Base-by-base conservation (phyloP, 2,329 filamentous ascomycete genomes). In the Plenodomus tracheiphilus region DNA sequence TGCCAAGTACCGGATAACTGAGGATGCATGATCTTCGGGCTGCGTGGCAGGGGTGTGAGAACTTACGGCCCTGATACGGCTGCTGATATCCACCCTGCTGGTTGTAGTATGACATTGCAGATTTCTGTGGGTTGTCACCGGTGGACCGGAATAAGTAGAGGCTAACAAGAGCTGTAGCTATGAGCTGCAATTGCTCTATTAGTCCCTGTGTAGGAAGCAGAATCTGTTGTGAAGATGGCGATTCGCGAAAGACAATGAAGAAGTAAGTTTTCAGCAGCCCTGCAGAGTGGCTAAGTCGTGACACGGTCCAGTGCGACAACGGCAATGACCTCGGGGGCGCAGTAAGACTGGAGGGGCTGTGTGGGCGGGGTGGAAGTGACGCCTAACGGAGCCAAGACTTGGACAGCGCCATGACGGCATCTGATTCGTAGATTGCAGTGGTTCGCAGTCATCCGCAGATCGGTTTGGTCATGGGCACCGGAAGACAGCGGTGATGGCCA, bases 11-110 rank as follows among this genome's bases (percentile, higher is more conserved):
- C 41, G 46, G 25, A 35, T 22, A 30, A 48, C 35, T 39, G 47
- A 49, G 42, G 28, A 39, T 53, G 43, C 41, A 41, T 39, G 49
- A 50, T 54, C 37, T 16, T 30, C 45, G 41, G 46, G 47, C 35
- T 56, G 43, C 50, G 36, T 41, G 39, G 37, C n/a, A 37, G 45
- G 43, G 36, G 39, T 8, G 37, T 51, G 20, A 19, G 36, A 44
- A 68, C 67, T 63, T 63, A 70, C 67, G 60, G 46, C 63, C 60
- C 46, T 62, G 63, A 45, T 63, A 58, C 39, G 63, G 64, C 25
- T 64, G 64, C 30, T 59, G 59, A 42, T 65, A 68, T 30, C 64
- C 65, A 17, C 59, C 62, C 13, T 52, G 60, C 41, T 59, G 65
- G 39, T 68, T 63, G 41, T 64, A 54, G 53, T 67, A 59, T 30